Conservation (phyloP, 768 basidiomycete species). For the Calocera cornea region DNA sequence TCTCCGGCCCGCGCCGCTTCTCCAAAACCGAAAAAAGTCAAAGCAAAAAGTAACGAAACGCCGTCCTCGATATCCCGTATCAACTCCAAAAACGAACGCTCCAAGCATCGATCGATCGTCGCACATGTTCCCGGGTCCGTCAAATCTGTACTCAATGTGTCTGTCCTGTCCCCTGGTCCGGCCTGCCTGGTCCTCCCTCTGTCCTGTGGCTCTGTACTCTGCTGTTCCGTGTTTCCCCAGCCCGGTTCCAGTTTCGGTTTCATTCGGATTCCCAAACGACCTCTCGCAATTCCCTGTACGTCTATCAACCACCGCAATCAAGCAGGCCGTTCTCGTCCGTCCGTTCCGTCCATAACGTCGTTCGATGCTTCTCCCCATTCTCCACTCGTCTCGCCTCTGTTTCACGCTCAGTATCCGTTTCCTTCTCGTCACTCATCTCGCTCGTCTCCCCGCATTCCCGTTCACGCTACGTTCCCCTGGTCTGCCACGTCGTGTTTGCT, state of each 20-base stretch:
- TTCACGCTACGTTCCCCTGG: neutral
- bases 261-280: conserved; percentile 4
- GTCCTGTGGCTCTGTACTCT: neutral
- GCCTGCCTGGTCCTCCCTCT: conserved; percentile 4
- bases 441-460: conserved; percentile 5
- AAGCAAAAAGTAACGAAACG: neutral
- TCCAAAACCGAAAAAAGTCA: neutral
- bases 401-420: neutral
- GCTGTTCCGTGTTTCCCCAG: neutral
- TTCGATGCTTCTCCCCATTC: neutral
- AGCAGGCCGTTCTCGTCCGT: conserved; percentile 1
- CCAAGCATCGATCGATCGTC: neutral
- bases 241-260: conserved; percentile 4
- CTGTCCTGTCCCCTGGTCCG: neutral
- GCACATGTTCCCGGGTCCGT: conserved; percentile 2
- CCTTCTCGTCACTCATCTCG: conserved; percentile 3
- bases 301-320: conserved; percentile 3
- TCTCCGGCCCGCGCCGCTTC: neutral
- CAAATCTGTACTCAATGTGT: conserved; percentile 6
- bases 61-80: neutral
- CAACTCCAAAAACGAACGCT: neutral
- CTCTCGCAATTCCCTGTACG: conserved; percentile 3
- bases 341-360: conserved; percentile 3
- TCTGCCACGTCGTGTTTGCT: neutral
- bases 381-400: neutral